Base-by-base conservation (phyloP, 257 asterid species). In the Forsythia viridissima region DNA sequence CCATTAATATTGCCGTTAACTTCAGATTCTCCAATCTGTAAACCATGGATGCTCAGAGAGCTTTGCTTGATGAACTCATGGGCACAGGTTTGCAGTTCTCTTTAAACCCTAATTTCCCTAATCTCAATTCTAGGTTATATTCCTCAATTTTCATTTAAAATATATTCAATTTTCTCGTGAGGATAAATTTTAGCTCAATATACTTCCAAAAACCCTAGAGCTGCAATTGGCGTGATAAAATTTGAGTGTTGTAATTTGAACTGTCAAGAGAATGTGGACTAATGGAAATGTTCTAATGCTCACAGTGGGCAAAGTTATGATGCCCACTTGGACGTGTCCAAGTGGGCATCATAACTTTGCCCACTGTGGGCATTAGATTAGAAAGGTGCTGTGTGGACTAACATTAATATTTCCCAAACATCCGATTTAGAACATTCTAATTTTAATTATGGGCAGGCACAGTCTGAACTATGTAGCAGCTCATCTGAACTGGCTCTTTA, bases 21-120 rank as follows among this genome's bases (percentile, higher is more conserved):
- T 15, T 15, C 59, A 15, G 59, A 48, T 12, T 48, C n/a, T 48
- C 7, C 59, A 48, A 48, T 48, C 59, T 15, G 34, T 57, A 57
- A 57, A 57, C 65, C 37, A 82, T 82, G 85, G 85, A 82, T 57
- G 85, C 85, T 69, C 85, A 81, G 71, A 77, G 82, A 81, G 85
- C 85, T 63, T 81, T 81, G 76, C 74, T 81, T 63, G 82, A 81
- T 81, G 85, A 77, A 67, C 85, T 81, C 8, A 81, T 79, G 77
- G 82, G 82, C 72, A 41, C 81, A 77, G 74, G 81, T 77, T 34
- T 34, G 15, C 4, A 11, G 43, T 20, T 15, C 13, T 57, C 12
- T 44, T 44, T 72, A 55, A 51, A 51, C 34, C 37, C 74, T 37
- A 46, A 18, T 48, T 13, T 48, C 16, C 13, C 15, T 5, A 21